These are phyloP conservation scores for Fusarium sp. DNA, from an alignment of 2,329 filamentous ascomycete species.

Conservation along the genomic window DNA sequence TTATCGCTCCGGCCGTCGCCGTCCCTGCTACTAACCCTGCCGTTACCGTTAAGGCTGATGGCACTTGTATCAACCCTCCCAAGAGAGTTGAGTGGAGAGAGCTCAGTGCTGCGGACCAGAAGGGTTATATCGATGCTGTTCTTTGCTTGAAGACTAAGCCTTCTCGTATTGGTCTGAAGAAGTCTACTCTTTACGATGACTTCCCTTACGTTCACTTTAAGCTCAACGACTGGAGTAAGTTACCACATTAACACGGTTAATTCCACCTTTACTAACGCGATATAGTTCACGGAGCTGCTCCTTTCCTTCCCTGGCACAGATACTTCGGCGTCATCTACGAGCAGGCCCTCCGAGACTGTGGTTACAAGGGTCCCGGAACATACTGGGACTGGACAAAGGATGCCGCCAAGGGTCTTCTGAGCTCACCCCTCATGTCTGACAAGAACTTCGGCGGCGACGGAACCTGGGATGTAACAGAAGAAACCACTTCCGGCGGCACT, in stretches of 20 bases:
- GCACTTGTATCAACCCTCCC: neutral
- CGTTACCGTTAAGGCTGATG: neutral
- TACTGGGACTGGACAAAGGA: slow-evolving; percentile 22
- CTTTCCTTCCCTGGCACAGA: slow-evolving; percentile 21
- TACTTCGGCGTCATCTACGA: slow-evolving; percentile 7
- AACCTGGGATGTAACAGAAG: neutral
- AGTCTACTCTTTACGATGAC: slow-evolving; percentile 13
- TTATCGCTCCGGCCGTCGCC: neutral
- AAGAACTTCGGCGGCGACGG: slow-evolving; percentile 6
- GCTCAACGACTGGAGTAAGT: slow-evolving; percentile 1
- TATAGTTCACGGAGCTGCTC: neutral
- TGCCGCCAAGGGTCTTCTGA: neutral
- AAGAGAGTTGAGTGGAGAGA: slow-evolving; percentile 19
- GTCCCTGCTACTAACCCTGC: neutral
- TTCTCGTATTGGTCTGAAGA: slow-evolving; percentile 10
- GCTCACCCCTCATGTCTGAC: slow-evolving; percentile 2
- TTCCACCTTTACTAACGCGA: neutral
- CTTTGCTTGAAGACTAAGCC: slow-evolving; percentile 20
- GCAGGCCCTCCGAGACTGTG: slow-evolving; percentile 2
- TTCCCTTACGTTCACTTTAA: slow-evolving; percentile 9
- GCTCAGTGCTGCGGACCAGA: neutral
- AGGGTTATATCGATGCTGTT: slow-evolving; percentile 10
- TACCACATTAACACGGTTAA: rapidly evolving
- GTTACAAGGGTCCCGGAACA: slow-evolving; percentile 9
- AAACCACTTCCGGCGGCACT: neutral